Evolutionary conservation across 1,284 basidiomycete genomes (phyloP).

Genomic region (Fistulinella cinereoalba): DNA sequence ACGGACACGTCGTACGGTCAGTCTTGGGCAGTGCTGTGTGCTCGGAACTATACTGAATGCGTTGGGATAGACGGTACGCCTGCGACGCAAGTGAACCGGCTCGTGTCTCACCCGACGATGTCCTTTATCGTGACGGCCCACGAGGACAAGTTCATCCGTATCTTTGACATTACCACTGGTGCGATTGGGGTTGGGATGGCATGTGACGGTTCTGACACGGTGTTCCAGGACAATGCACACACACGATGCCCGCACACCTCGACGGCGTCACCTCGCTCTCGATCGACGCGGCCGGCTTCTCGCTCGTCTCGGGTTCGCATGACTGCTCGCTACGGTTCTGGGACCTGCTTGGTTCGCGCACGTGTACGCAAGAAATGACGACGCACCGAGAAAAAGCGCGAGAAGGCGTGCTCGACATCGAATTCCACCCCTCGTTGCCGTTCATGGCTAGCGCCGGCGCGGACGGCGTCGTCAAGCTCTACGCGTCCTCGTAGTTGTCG

Average conservation of each 20-base stretch:
- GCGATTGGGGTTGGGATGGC: conserved; percentile 24
- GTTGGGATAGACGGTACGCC: conserved; percentile 56
- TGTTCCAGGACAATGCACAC: conserved; percentile 75
- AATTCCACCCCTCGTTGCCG: conserved; percentile 81
- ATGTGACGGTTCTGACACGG: conserved; percentile 9
- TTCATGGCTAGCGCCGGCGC: conserved; percentile 92
- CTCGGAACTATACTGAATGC: neutral
- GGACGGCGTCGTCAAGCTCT: conserved; percentile 93
- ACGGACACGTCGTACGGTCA: conserved; percentile 70
- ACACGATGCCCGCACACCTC: conserved; percentile 88
- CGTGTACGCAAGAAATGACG: conserved; percentile 88
- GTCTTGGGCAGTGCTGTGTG: conserved; percentile 26
- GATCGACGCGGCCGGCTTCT: conserved; percentile 83
- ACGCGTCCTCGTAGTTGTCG: conserved; percentile 61
- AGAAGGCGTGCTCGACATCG: conserved; percentile 88
- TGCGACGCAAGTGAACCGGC: conserved; percentile 83
- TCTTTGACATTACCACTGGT: conserved; percentile 86
- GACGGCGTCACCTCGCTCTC: conserved; percentile 90
- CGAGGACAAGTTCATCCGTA: conserved; percentile 90
- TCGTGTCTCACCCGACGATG: conserved; percentile 90
- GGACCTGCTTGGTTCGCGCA: conserved; percentile 81
- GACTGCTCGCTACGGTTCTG: conserved; percentile 95
- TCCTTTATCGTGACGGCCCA: conserved; percentile 86
- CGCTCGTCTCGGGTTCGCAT: conserved; percentile 86
- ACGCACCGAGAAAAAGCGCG: conserved; percentile 83